Conservation (phyloP, 768 basidiomycete species). For the Suillus paluster region DNA sequence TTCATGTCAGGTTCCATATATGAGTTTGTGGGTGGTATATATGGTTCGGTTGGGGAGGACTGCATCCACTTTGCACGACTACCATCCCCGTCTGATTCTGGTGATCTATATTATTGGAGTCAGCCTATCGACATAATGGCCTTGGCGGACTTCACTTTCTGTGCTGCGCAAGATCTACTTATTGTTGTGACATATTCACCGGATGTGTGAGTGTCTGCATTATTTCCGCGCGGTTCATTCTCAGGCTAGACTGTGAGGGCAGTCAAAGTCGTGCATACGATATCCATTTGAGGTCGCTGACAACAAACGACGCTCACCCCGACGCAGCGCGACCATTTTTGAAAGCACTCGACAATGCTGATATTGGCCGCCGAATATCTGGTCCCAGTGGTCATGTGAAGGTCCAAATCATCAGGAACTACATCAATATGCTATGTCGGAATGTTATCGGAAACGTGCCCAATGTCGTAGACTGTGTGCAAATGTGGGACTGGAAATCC, state of each 20-base stretch:
- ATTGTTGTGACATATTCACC: constrained; percentile 49
- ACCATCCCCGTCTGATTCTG: constrained; percentile 6
- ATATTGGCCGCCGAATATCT: not conserved
- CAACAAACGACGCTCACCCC: constrained; percentile 55
- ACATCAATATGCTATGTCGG: constrained; percentile 54
- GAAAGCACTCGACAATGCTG: constrained; percentile 12
- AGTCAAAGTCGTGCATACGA: constrained; percentile 51
- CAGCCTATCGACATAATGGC: constrained; percentile 46
- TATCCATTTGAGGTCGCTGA: constrained; percentile 53
- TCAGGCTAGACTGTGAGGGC: constrained; percentile 3
- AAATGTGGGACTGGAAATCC: constrained; percentile 55
- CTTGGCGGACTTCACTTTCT: constrained; percentile 61
- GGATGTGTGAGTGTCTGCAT: constrained; percentile 39
- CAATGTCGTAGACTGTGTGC: constrained; percentile 46
- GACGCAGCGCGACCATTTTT: constrained; percentile 43
- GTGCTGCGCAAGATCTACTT: constrained; percentile 57
- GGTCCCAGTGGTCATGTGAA: constrained; percentile 39
- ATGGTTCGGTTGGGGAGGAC: constrained; percentile 47
- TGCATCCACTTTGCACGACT: constrained; percentile 49
- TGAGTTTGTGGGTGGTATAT: constrained; percentile 55
- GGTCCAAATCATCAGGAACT: constrained; percentile 50
- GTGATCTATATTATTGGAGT: constrained; percentile 41
- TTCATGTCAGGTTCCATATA: constrained; percentile 50
- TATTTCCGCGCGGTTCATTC: not conserved
- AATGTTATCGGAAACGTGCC: constrained; percentile 32